Evolutionary conservation across 331 rosid genomes (phyloP), one percentile per base, ranked within the genome.

Genomic region (Malus hybrid): DNA sequence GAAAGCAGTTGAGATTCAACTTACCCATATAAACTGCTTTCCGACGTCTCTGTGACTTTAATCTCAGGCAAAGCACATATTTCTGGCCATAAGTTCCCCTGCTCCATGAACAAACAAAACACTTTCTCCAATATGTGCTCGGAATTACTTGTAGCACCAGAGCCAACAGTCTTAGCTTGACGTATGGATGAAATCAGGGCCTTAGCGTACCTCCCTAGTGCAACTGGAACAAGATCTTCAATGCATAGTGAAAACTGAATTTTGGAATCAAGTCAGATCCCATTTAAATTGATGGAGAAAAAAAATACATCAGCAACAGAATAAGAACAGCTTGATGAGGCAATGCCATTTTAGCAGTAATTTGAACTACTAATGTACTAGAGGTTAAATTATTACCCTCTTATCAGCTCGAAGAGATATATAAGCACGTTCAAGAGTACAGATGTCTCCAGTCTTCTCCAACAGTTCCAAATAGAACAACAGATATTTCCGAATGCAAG

Each of bases 151-250:
- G 67, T 75, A 73, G 82, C 65, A 78, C 83, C 69, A 60, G 88
- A 80, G 83, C 80, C 73, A 74, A 84, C 44, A 83, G 72, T 83
- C 85, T 81, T 85, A 75, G 85, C 73, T 78, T 85, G 93, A 67
- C 57, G 75, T 80, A 87, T 65, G 33, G 90, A 80, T 78, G 96
- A 83, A 84, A 90, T 71, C 73, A 94, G 85, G 73, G 89, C 93
- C 80, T 90, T 90, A 65, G 92, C 73, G 46, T 91, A 86, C 82
- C 91, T 87, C 75, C 96, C 99, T 22, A 92, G 89, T 76, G 97
- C 96, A 73, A 90, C 92, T 10, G 99, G 99, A 69, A 94, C 96
- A 83, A 94, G 87, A 92, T 94, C 99, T 88, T 94, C 99, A 82
- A 92, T 82, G 81, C 99, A 94, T 75, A 94, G 84, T 67, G 99